phyloP scores from a whole-genome alignment of 768 basidiomycete genomes.

The Russula abietina region DNA sequence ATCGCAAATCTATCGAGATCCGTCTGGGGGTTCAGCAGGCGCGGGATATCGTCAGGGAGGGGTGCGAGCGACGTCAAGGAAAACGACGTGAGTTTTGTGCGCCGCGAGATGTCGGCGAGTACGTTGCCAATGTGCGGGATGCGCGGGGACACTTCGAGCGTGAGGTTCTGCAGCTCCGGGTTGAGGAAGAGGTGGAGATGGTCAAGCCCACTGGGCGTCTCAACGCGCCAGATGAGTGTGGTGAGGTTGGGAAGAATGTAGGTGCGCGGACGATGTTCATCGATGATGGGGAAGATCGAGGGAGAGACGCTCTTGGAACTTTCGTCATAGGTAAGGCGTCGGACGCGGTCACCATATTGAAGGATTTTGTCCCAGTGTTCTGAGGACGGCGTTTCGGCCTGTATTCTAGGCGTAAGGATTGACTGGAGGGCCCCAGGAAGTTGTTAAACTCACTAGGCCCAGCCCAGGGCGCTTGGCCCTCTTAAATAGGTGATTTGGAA shows the following conservation, averaged over 20 bases:
- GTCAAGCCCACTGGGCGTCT: slow-evolving; percentile 59
- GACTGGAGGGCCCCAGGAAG: background rate
- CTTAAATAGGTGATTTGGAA: slow-evolving; percentile 61
- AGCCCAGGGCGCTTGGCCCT: slow-evolving; percentile 67
- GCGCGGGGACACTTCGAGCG: slow-evolving; percentile 56
- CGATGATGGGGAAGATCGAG: slow-evolving; percentile 60
- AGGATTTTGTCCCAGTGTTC: slow-evolving; percentile 66
- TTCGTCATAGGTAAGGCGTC: slow-evolving; percentile 65
- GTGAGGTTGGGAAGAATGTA: slow-evolving; percentile 66
- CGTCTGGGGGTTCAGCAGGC: slow-evolving; percentile 54
- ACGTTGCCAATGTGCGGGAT: slow-evolving; percentile 54
- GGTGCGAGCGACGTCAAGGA: slow-evolving; percentile 64
- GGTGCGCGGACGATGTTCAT: slow-evolving; percentile 54
- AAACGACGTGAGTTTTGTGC: slow-evolving; percentile 58
- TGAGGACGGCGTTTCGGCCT: slow-evolving; percentile 57
- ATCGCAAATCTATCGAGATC: slow-evolving; percentile 56
- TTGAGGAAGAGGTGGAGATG: slow-evolving; percentile 59
- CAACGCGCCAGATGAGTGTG: slow-evolving; percentile 67
- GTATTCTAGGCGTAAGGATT: slow-evolving; percentile 18
- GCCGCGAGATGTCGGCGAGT: slow-evolving; percentile 57
- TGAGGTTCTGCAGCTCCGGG: slow-evolving; percentile 53
- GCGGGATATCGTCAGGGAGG: slow-evolving; percentile 66
- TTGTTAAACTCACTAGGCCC: slow-evolving; percentile 53
- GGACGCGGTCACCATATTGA: slow-evolving; percentile 62
- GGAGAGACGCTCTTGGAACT: slow-evolving; percentile 54